Base-by-base conservation (phyloP, 169 alveolate species). In the Besnoitia besnoiti region DNA sequence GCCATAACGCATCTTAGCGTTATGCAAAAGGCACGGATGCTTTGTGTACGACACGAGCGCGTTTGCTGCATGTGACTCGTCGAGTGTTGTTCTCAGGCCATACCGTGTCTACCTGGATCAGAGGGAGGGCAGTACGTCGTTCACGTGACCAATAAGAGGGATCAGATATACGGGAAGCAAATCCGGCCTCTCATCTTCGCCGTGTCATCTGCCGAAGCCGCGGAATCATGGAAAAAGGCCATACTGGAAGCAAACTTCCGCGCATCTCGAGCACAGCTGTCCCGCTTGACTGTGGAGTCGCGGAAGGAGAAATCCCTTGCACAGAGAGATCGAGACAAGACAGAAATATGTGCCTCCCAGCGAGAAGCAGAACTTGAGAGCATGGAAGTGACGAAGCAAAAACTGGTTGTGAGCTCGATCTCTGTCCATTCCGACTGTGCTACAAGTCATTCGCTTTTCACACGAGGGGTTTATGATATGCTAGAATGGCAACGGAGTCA, bases 71-170 rank as follows among this genome's bases (percentile, higher is more conserved):
- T n/a, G n/a, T n/a, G n/a, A n/a, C n/a, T n/a, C n/a, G n/a, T n/a
- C n/a, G n/a, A n/a, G 2, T 21, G 14, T 8, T 73, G 82, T 73
- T 42, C 40, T 37, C 87, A 77, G 87, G 47, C 40, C 40, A 42
- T 77, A 8, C 87, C 87, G 16, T 0, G 19, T 27, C 59, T 77
- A 35, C 87, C 87, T 3, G 40, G n/a, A 7, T n/a, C 7, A 12
- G 35, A 30, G 7, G 50, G 14, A 42, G 61, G 40, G 35, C 50
- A 77, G 35, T 30, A 77, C 30, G 30, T 77, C 55, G 61, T 77
- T 4, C 40, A 44, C 87, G 87, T 77, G 49, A 77, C 61, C 33
- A 77, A 42, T 27, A 77, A 77, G 40, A 42, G 87, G 55, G 59
- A 77, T 10, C 59, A 21, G 10, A 5, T 16, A 8, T 37, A 37